Conservation (phyloP, 805 yeast genomes). For the Ogataea minuta region DNA sequence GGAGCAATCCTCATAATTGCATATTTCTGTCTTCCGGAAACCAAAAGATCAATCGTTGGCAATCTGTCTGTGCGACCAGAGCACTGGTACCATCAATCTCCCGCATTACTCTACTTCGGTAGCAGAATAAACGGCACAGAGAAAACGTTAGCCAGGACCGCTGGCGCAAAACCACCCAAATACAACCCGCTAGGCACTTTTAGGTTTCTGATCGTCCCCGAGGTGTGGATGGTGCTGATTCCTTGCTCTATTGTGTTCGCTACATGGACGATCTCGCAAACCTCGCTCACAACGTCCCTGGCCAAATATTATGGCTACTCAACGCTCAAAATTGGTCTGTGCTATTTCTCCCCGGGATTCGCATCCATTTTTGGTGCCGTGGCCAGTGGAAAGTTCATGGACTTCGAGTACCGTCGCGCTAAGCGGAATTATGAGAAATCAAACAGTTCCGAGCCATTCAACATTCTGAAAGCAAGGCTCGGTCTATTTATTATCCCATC, state of each 20-base stretch:
- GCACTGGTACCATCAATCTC: constrained; percentile 41
- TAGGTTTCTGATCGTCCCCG: constrained; percentile 14
- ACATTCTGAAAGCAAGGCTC: constrained; percentile 55
- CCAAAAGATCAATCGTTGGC: constrained; percentile 68
- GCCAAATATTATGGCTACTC: constrained; percentile 48
- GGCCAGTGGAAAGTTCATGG: constrained; percentile 53
- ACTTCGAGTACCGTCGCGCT: constrained; percentile 44
- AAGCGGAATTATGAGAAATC: constrained; percentile 31
- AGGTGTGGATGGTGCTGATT: constrained; percentile 45
- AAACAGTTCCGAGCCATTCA: constrained; percentile 40
- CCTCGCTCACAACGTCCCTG: constrained; percentile 60
- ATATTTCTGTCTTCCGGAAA: constrained; percentile 62
- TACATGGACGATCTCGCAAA: constrained; percentile 66
- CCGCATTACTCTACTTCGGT: constrained; percentile 37
- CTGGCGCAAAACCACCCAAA: neutral
- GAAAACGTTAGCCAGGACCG: constrained; percentile 18
- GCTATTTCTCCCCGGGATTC: constrained; percentile 73
- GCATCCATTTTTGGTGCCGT: constrained; percentile 64
- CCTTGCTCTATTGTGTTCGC: constrained; percentile 66
- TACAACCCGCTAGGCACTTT: constrained; percentile 32
- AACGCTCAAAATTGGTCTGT: constrained; percentile 61
- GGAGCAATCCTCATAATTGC: constrained; percentile 40
- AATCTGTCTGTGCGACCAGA: constrained; percentile 65
- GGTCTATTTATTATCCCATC: constrained; percentile 45
- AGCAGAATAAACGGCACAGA: constrained; percentile 33